Evolutionary conservation across 2,329 filamentous ascomycete genomes (phyloP).

Genomic region (Fusarium zealandicum): DNA sequence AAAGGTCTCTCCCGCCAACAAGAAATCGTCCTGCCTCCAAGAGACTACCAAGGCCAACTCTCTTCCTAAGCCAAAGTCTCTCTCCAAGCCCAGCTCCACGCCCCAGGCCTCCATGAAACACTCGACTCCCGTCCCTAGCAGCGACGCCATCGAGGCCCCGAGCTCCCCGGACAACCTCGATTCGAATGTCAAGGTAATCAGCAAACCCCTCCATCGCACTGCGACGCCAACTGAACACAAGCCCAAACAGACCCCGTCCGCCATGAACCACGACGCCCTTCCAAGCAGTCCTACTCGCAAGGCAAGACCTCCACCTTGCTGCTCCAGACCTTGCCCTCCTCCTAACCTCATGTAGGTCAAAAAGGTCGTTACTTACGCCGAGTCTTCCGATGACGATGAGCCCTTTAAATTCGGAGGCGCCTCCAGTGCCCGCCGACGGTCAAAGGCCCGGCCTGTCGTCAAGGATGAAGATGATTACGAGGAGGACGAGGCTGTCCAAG

Average conservation of each 20-base stretch:
- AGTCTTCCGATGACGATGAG: constrained; percentile 83
- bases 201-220: constrained; percentile 5
- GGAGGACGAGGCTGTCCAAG: constrained; percentile 66
- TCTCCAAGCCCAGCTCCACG: constrained; percentile 28
- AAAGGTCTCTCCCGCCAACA: constrained; percentile 45
- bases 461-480: constrained; percentile 76
- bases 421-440: constrained; percentile 50
- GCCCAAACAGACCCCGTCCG: constrained; percentile 49
- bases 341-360: constrained; percentile 50
- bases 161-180: constrained; percentile 73
- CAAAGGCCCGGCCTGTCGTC: constrained; percentile 64
- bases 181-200: constrained; percentile 31
- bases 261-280: constrained; percentile 24
- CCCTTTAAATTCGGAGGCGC: constrained; percentile 62
- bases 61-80: constrained; percentile 55
- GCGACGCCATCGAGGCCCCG: constrained; percentile 72
- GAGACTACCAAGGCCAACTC: constrained; percentile 53
- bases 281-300: constrained; percentile 80
- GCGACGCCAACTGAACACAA: constrained; percentile 46
- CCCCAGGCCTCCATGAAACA: constrained; percentile 47
- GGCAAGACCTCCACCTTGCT: constrained; percentile 54
- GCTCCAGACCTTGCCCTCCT: neutral
- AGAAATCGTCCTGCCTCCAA: constrained; percentile 47
- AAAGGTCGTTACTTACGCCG: constrained; percentile 78
- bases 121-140: constrained; percentile 80